A percentile compares a stretch with the other conserved stretches of the same genome.
Conservation (phyloP, 306 rosid genomes). For the Rosa lucieae region DNA sequence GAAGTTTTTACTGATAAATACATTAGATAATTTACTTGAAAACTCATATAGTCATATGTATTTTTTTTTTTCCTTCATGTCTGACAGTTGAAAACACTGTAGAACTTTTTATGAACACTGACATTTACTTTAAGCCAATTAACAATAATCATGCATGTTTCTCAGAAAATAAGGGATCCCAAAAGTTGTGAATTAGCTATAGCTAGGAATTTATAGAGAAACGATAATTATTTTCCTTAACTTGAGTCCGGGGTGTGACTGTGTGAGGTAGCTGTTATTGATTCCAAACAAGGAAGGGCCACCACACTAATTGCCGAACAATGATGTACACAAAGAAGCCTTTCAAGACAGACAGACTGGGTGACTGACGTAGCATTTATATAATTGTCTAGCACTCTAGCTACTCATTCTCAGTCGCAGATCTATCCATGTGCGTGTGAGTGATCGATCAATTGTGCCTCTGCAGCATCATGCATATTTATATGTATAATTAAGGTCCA, state of each 20-base stretch:
- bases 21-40: too few species aligned
- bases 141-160: background rate
- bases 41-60: too few species aligned
- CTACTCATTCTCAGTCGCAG: background rate
- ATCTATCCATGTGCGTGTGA: background rate
- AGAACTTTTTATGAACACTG: too few species aligned
- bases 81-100: too few species aligned
- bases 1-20: too few species aligned
- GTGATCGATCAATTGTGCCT: background rate
- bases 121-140: too few species aligned
- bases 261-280: background rate
- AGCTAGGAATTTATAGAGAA: background rate
- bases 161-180: background rate
- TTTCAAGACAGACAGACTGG: background rate
- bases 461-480: background rate
- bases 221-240: background rate
- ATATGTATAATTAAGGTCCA: background rate
- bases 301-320: background rate
- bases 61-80: too few species aligned
- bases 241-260: background rate
- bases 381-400: background rate
- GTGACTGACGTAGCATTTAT: background rate
- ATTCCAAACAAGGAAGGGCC: constrained; percentile 6
- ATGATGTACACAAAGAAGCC: background rate
- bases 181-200: too few species aligned